These are phyloP conservation scores for Fusarium continuum DNA, from an alignment of 2,329 filamentous ascomycete species.

Conservation along the genomic window DNA sequence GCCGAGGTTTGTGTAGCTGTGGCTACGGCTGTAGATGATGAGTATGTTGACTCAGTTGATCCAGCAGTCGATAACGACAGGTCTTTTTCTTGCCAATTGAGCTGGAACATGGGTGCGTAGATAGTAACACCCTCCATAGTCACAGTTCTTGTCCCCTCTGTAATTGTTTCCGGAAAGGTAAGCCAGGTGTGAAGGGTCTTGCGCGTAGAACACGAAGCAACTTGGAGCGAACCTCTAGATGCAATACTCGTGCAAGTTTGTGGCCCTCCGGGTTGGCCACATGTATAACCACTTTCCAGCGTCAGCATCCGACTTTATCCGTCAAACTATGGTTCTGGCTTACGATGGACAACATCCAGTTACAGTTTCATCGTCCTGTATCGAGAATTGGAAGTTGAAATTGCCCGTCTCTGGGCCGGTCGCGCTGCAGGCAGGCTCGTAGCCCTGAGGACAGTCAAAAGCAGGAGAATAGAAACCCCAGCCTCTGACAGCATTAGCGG, in stretches of 20 bases:
- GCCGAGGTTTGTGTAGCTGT: neutral
- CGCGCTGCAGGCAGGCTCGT: neutral
- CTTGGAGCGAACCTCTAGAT: neutral
- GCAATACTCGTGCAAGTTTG: neutral
- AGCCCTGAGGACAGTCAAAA: neutral
- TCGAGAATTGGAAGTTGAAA: constrained; percentile 7
- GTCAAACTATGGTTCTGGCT: neutral
- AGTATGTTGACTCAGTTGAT: neutral
- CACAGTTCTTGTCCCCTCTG: neutral
- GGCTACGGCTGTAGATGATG: neutral
- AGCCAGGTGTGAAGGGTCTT: neutral
- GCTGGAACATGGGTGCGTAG: constrained; percentile 5
- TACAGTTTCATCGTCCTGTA: neutral
- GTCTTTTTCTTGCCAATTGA: neutral
- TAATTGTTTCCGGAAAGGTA: accelerated
- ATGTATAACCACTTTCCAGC: neutral
- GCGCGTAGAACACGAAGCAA: neutral
- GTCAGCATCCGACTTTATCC: accelerated
- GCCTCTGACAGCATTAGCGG: neutral
- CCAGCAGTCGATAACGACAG: neutral
- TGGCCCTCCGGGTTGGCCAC: neutral
- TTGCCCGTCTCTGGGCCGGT: neutral
- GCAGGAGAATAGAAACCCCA: constrained; percentile 9
- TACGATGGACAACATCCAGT: constrained; percentile 8
- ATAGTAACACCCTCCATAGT: neutral